phyloP scores from a whole-genome alignment of 225 moss, liverwort and hornwort species.

The Takakia lepidozioides region DNA sequence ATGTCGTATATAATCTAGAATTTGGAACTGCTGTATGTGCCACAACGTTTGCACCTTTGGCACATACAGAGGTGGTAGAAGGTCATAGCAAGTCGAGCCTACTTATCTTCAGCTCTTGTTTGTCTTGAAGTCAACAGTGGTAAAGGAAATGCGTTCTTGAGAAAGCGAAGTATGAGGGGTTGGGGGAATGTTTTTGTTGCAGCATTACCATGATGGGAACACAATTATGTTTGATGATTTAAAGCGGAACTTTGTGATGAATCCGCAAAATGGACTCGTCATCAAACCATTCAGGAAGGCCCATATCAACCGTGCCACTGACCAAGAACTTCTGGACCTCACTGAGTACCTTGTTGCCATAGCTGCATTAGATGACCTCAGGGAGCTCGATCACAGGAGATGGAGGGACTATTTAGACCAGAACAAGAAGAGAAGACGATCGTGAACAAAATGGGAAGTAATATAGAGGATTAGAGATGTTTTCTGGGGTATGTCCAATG shows the following conservation, averaged over 20 bases:
- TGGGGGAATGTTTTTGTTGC: slow-evolving; percentile 14
- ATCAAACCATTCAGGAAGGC: slow-evolving; percentile 89
- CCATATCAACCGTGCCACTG: slow-evolving; percentile 74
- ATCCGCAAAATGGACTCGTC: slow-evolving; percentile 88
- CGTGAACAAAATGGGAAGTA: slow-evolving; percentile 17
- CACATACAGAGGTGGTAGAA: too few relatives aligned
- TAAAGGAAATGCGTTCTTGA: too few relatives aligned
- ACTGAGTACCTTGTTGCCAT: slow-evolving; percentile 82
- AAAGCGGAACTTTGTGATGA: slow-evolving; percentile 95
- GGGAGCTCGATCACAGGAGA: slow-evolving; percentile 68
- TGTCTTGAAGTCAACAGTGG: too few relatives aligned
- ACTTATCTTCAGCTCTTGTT: too few relatives aligned
- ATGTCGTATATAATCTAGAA: too few relatives aligned
- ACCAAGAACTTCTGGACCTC: slow-evolving; percentile 74
- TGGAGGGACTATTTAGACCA: slow-evolving; percentile 70
- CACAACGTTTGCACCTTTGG: too few relatives aligned
- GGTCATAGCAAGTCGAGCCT: too few relatives aligned
- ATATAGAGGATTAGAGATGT: too few relatives aligned
- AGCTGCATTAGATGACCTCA: slow-evolving; percentile 69
- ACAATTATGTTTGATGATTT: slow-evolving; percentile 98
- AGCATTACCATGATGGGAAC: slow-evolving; percentile 76
- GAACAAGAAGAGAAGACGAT: slow-evolving; percentile 28
- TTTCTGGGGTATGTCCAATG: too few relatives aligned
- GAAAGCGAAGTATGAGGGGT: too few relatives aligned
- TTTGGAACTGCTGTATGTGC: too few relatives aligned